Conservation (phyloP, 768 basidiomycete species). For the Floccularia luteovirens region DNA sequence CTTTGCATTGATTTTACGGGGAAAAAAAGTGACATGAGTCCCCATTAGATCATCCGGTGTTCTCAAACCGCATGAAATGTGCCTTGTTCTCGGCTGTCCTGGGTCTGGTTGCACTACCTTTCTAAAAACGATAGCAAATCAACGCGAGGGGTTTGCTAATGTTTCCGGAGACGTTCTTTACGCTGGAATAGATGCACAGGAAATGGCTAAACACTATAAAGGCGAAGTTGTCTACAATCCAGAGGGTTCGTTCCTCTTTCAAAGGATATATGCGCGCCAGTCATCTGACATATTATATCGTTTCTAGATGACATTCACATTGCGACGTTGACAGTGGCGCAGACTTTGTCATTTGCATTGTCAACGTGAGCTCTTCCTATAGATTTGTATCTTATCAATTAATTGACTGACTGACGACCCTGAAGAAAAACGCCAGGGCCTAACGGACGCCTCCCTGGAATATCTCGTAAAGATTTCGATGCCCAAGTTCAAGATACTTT, state of each 20-base stretch:
- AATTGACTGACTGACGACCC: slow-evolving; percentile 4
- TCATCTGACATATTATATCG: neutral
- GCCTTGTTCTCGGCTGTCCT: slow-evolving; percentile 77
- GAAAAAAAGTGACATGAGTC: neutral
- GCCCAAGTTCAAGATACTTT: slow-evolving; percentile 51
- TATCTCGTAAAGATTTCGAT: slow-evolving; percentile 53
- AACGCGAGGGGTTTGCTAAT: slow-evolving; percentile 52
- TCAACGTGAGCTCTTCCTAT: slow-evolving; percentile 36
- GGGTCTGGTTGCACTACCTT: slow-evolving; percentile 85
- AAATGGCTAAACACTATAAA: slow-evolving; percentile 71
- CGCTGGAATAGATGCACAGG: slow-evolving; percentile 67
- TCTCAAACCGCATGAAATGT: slow-evolving; percentile 80
- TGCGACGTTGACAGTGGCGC: slow-evolving; percentile 72
- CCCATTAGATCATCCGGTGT: slow-evolving; percentile 50
- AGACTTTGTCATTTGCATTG: slow-evolving; percentile 66
- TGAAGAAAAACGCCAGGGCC: slow-evolving; percentile 63
- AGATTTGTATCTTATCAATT: slow-evolving; percentile 1
- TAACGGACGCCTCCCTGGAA: slow-evolving; percentile 60
- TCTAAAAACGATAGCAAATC: slow-evolving; percentile 77
- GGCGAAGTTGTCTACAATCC: slow-evolving; percentile 79
- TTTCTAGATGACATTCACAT: slow-evolving; percentile 70
- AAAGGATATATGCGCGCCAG: neutral
- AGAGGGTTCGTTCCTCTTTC: slow-evolving; percentile 38
- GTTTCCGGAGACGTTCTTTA: slow-evolving; percentile 75
- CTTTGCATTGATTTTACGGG: neutral